These are phyloP conservation scores for Ramalina peruviana DNA, from an alignment of 495 filamentous ascomycete species.

Conservation along the genomic window DNA sequence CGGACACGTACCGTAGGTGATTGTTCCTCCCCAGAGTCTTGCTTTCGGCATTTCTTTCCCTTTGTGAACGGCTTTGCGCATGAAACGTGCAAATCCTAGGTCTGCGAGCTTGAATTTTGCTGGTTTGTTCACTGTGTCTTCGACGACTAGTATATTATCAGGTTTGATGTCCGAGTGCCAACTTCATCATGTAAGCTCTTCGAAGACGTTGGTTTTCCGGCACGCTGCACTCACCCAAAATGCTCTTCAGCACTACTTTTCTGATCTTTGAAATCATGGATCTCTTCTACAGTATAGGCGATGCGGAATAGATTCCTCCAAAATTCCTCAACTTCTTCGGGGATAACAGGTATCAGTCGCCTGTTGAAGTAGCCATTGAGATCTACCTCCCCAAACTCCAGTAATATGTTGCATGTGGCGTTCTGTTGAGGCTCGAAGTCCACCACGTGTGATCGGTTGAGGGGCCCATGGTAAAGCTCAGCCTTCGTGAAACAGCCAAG, in stretches of 20 bases:
- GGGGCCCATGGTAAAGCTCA: not conserved
- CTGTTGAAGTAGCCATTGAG: conserved; percentile 22
- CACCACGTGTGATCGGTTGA: not conserved
- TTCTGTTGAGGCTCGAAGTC: not conserved
- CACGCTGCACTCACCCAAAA: conserved; percentile 1
- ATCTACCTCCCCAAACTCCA: conserved; percentile 25
- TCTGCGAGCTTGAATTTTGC: conserved; percentile 28
- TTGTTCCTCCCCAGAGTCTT: conserved; percentile 19
- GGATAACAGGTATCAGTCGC: conserved; percentile 18
- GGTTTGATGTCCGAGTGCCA: conserved; percentile 31
- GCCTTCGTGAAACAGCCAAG: conserved; percentile 14
- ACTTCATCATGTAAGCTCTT: conserved; percentile 7
- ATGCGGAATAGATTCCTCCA: conserved; percentile 25
- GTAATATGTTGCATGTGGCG: conserved; percentile 20
- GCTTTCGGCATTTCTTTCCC: conserved; percentile 1
- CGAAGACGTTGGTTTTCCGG: not conserved
- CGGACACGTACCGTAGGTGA: conserved; percentile 23
- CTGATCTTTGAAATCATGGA: conserved; percentile 19
- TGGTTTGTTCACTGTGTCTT: conserved; percentile 3
- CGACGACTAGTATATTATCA: conserved; percentile 25
- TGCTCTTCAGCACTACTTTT: not conserved
- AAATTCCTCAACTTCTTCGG: conserved; percentile 19
- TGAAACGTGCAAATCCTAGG: conserved; percentile 26
- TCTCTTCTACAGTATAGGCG: conserved; percentile 18
- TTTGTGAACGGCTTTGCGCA: conserved; percentile 5